Evolutionary conservation across 2,329 filamentous ascomycete genomes (phyloP).

Genomic region (Phialemoniopsis sp.): DNA sequence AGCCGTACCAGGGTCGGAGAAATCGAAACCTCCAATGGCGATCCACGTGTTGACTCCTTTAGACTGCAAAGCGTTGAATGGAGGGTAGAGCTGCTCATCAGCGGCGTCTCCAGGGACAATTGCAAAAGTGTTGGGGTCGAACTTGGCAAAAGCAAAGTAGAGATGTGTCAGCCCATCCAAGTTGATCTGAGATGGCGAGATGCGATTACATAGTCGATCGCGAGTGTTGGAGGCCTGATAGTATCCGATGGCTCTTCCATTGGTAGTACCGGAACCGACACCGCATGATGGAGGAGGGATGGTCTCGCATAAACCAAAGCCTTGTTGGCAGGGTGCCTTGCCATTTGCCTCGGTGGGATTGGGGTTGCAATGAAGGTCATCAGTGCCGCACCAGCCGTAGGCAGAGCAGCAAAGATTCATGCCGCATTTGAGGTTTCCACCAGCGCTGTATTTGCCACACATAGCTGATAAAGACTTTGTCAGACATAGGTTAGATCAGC

Average conservation of each 20-base stretch:
- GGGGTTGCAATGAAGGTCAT: too few relatives aligned
- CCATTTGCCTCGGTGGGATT: too few relatives aligned
- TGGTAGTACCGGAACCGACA: conserved; percentile 11
- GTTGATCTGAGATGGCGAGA: conserved; percentile 24
- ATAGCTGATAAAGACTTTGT: too few relatives aligned
- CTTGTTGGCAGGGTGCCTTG: conserved; percentile 19
- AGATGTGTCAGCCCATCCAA: conserved; percentile 25
- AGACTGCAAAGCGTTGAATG: conserved; percentile 18
- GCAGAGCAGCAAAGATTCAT: conserved; percentile 21
- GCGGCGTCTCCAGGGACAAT: conserved; percentile 13
- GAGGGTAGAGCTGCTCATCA: conserved; percentile 11
- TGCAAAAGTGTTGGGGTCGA: conserved; percentile 19
- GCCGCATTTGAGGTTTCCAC: conserved; percentile 14
- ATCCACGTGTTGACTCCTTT: conserved; percentile 19
- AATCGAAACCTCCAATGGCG: conserved; percentile 21
- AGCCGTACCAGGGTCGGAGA: conserved; percentile 14
- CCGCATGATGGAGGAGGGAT: conserved; percentile 17
- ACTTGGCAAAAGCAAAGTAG: conserved; percentile 20
- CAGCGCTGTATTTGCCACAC: conserved; percentile 18
- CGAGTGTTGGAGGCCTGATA: conserved; percentile 22
- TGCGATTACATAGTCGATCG: conserved; percentile 20
- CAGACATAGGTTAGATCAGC: too few relatives aligned
- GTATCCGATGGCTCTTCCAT: conserved; percentile 26
- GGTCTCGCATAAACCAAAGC: conserved; percentile 25
- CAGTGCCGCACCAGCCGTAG: conserved; percentile 16